Evolutionary conservation across 768 basidiomycete genomes (phyloP).

Genomic region (Mycena alexandri): DNA sequence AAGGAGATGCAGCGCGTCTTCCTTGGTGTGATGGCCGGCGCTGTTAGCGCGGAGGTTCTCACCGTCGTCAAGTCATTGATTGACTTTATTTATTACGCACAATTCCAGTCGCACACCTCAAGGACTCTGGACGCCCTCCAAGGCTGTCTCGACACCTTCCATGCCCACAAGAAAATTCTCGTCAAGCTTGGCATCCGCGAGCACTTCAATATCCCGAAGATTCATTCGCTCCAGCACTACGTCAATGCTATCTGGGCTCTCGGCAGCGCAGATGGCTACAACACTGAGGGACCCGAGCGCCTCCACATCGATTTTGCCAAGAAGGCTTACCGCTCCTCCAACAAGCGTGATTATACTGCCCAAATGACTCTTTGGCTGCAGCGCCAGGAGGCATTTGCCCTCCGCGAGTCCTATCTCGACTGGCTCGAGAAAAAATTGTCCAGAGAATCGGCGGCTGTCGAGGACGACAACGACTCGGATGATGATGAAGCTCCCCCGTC

Average conservation of each 20-base stretch:
- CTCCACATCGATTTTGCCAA: slow-evolving; percentile 51
- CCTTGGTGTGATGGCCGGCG: slow-evolving; percentile 39
- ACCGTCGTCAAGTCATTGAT: slow-evolving; percentile 40
- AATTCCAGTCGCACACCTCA: slow-evolving; percentile 13
- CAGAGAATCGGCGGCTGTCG: background rate
- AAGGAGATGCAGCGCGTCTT: slow-evolving; percentile 37
- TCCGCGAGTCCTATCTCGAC: slow-evolving; percentile 39
- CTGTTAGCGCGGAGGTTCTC: slow-evolving; percentile 37
- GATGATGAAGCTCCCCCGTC: too few relatives aligned
- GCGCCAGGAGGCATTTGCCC: slow-evolving; percentile 45
- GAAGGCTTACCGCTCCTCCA: slow-evolving; percentile 33
- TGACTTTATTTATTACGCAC: slow-evolving; percentile 40
- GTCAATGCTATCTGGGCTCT: slow-evolving; percentile 2
- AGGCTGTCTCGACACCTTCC: slow-evolving; percentile 16
- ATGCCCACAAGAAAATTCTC: slow-evolving; percentile 3
- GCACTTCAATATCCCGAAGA: slow-evolving; percentile 27
- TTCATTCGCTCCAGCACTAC: slow-evolving; percentile 23
- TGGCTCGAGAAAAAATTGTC: slow-evolving; percentile 38
- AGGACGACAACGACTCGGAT: slow-evolving; percentile 17
- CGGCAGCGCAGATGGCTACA: slow-evolving; percentile 23
- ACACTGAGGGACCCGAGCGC: slow-evolving; percentile 35
- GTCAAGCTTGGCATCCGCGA: slow-evolving; percentile 21
- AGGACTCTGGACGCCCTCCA: slow-evolving; percentile 11
- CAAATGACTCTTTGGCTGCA: slow-evolving; percentile 53
- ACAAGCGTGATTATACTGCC: slow-evolving; percentile 39